Percentiles rank a stretch among this genome's conserved stretches.
These are phyloP conservation scores for Phaseolus coccineus DNA, from an alignment of 331 rosid genomes.

Conservation along the genomic window DNA sequence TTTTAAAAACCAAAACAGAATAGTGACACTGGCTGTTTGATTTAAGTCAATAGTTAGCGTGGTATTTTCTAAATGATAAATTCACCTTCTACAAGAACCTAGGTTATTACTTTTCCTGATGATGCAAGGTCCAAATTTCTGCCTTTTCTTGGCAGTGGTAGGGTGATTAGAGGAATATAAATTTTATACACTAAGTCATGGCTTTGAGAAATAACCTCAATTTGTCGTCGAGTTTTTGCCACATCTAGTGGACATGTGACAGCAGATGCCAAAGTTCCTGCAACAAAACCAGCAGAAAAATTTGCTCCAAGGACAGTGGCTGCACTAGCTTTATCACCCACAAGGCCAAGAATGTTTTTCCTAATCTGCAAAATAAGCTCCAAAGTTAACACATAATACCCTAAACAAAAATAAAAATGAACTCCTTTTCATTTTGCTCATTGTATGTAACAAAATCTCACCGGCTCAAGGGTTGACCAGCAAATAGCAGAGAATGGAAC, in stretches of 20 bases:
- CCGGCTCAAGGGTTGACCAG: constrained; percentile 98
- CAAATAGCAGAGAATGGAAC: constrained; percentile 97
- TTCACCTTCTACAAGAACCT: neutral
- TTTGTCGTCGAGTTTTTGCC: constrained; percentile 89
- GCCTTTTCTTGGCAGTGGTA: constrained; percentile 5
- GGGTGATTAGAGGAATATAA: neutral
- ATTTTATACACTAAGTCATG: constrained; percentile 15
- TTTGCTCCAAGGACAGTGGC: constrained; percentile 75
- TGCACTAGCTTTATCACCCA: constrained; percentile 69
- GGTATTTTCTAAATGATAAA: neutral
- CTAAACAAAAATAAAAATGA: constrained; percentile 12
- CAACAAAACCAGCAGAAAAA: constrained; percentile 84
- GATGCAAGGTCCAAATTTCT: constrained; percentile 21
- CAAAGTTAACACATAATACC: constrained; percentile 45
- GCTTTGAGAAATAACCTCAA: constrained; percentile 70
- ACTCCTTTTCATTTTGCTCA: constrained; percentile 2
- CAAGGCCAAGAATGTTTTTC: constrained; percentile 67
- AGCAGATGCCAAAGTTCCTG: constrained; percentile 93
- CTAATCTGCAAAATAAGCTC: constrained; percentile 61
- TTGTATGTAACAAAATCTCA: constrained; percentile 48
- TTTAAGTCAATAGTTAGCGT: neutral
- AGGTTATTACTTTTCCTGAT: constrained; percentile 15
- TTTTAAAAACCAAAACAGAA: constrained; percentile 24
- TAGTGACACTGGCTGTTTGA: constrained; percentile 20
- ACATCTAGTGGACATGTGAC: constrained; percentile 96